A percentile compares a stretch with the other conserved stretches of the same genome.
Evolutionary conservation across 2,329 filamentous ascomycete species (phyloP).

Genomic region (Nemania sp.): DNA sequence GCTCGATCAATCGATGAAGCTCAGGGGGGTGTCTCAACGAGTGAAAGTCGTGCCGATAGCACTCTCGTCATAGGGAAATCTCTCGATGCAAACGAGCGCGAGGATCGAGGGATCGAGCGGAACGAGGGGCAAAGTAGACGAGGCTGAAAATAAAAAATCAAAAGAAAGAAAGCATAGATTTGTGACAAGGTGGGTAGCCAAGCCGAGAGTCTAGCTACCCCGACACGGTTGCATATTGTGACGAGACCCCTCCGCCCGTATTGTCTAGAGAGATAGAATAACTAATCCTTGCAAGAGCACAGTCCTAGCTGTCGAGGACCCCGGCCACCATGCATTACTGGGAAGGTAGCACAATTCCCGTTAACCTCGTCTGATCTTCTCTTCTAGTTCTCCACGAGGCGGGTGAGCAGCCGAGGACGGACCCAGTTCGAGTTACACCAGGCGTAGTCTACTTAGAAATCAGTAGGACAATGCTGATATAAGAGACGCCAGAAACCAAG

Average conservation of each 20-base stretch:
- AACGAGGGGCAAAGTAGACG: constrained; percentile 14
- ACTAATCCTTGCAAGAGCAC: constrained; percentile 33
- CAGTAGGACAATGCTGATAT: not conserved
- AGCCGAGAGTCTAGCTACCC: constrained; percentile 21
- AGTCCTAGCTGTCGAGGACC: constrained; percentile 30
- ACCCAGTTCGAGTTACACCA: not conserved
- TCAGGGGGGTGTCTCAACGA: constrained; percentile 4
- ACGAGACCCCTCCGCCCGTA: constrained; percentile 32
- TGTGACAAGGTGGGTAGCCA: constrained; percentile 10
- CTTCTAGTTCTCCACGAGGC: constrained; percentile 18
- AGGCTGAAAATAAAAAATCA: constrained; percentile 25
- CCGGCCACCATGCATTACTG: constrained; percentile 28
- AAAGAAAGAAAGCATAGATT: constrained; percentile 4
- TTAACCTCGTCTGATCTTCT: constrained; percentile 27
- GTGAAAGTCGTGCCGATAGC: constrained; percentile 15
- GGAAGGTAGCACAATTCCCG: constrained; percentile 22
- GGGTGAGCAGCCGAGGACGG: not conserved
- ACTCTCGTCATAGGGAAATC: constrained; percentile 4
- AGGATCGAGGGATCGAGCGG: constrained; percentile 2
- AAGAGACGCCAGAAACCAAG: not conserved
- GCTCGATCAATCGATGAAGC: not conserved
- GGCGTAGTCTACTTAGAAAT: not conserved
- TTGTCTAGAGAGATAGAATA: constrained; percentile 31
- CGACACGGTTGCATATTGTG: constrained; percentile 20
- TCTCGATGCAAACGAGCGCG: constrained; percentile 16